Conservation (phyloP, 768 basidiomycete genomes). For the Leucogyrophana mollusca region DNA sequence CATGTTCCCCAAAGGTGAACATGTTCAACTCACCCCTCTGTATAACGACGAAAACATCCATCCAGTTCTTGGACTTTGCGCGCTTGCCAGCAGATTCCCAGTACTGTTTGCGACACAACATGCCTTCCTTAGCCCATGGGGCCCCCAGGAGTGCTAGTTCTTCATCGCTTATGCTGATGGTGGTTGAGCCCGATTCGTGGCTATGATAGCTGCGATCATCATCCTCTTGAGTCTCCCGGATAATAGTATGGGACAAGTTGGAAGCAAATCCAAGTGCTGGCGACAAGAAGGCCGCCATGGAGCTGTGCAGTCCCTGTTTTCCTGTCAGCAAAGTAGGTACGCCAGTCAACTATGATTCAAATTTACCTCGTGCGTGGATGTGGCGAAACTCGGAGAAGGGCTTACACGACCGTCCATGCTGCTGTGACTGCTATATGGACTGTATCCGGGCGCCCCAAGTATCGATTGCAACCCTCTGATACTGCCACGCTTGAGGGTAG, state of each 20-base stretch:
- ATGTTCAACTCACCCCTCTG: slow-evolving; percentile 92
- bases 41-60: slow-evolving; percentile 95
- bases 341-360: not conserved
- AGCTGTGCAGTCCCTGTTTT: slow-evolving; percentile 54
- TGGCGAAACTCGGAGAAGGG: slow-evolving; percentile 92
- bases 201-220: slow-evolving; percentile 72
- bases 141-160: slow-evolving; percentile 93
- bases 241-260: slow-evolving; percentile 94
- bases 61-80: slow-evolving; percentile 87
- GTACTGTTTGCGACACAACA: slow-evolving; percentile 92
- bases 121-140: slow-evolving; percentile 99
- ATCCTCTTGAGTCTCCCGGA: slow-evolving; percentile 89
- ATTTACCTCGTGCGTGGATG: slow-evolving; percentile 79
- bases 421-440: slow-evolving; percentile 83
- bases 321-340: slow-evolving; percentile 12
- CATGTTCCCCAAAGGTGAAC: slow-evolving; percentile 89
- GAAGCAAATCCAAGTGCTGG: slow-evolving; percentile 96
- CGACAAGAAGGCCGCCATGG: slow-evolving; percentile 68
- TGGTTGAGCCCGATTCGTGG: slow-evolving; percentile 62
- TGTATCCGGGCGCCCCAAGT: slow-evolving; percentile 63
- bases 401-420: slow-evolving; percentile 88
- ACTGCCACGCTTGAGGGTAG: slow-evolving; percentile 85
- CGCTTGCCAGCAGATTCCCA: slow-evolving; percentile 85
- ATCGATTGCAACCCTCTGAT: slow-evolving; percentile 87
- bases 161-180: slow-evolving; percentile 89